Percentiles rank a stretch among this genome's conserved stretches.
These are phyloP conservation scores for Lentinula aciculospora DNA, from an alignment of 768 basidiomycete genomes.

Conservation along the genomic window DNA sequence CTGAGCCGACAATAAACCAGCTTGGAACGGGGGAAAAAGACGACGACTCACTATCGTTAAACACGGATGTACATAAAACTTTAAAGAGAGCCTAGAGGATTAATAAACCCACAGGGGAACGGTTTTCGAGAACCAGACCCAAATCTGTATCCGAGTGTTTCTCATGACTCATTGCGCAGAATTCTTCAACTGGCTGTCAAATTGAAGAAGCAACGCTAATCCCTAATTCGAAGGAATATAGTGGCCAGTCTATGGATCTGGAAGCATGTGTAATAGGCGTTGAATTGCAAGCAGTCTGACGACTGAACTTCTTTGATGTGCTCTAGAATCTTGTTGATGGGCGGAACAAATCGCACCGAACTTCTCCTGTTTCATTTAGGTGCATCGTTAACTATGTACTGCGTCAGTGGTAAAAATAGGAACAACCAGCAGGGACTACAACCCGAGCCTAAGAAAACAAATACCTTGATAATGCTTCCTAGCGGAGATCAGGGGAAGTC, in stretches of 20 bases:
- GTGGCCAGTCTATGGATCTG: neutral
- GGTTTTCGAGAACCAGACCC: neutral
- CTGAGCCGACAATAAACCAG: neutral
- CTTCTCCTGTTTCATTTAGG: too few relatives aligned
- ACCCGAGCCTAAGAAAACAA: too few relatives aligned
- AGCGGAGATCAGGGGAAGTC: too few relatives aligned
- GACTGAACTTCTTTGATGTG: too few relatives aligned
- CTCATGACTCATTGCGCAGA: too few relatives aligned
- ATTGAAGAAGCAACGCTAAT: neutral
- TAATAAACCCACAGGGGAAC: neutral
- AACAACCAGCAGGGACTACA: too few relatives aligned
- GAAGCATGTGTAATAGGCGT: neutral
- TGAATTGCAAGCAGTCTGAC: too few relatives aligned
- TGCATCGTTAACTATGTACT: too few relatives aligned
- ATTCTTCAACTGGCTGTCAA: neutral
- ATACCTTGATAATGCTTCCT: too few relatives aligned
- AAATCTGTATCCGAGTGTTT: neutral
- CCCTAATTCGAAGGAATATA: neutral
- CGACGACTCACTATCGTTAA: neutral
- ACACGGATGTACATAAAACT: neutral
- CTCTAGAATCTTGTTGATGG: too few relatives aligned
- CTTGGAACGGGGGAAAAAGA: neutral
- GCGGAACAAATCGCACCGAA: too few relatives aligned
- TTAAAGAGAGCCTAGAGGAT: neutral
- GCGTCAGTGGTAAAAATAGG: too few relatives aligned